A percentile compares a stretch with the other conserved stretches of the same genome.
Conservation (phyloP, 371 early-diverging fungal genomes). For the Mortierella sp. region DNA sequence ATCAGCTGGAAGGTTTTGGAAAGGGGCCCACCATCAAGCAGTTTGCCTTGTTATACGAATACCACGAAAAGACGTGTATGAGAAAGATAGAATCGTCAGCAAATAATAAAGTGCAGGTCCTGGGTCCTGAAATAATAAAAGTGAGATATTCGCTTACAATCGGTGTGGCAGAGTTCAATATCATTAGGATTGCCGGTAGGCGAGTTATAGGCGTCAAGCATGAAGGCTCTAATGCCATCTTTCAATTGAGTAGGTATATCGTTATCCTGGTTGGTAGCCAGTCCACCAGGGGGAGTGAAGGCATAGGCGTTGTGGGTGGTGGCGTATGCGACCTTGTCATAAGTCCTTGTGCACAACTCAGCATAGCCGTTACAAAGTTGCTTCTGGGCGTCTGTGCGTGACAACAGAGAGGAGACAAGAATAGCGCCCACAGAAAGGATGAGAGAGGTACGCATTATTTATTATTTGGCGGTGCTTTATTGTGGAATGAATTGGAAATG, state of each 20-base stretch:
- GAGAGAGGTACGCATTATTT: conserved; percentile 29
- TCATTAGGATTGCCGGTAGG: conserved; percentile 34
- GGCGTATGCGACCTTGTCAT: conserved; percentile 69
- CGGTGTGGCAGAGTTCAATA: conserved; percentile 78
- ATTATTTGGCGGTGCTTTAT: not conserved
- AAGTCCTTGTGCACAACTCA: conserved; percentile 72
- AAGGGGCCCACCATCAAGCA: conserved; percentile 74
- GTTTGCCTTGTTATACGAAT: conserved; percentile 10
- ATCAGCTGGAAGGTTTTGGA: conserved; percentile 63
- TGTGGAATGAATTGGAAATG: not conserved
- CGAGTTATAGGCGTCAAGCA: conserved; percentile 71
- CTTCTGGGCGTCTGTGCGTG: conserved; percentile 25
- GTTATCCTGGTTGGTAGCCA: conserved; percentile 77
- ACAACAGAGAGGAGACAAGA: conserved; percentile 12
- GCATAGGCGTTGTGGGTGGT: conserved; percentile 86
- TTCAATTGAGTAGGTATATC: conserved; percentile 71
- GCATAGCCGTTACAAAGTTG: conserved; percentile 80
- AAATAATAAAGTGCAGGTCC: not conserved
- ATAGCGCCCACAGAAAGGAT: conserved; percentile 21
- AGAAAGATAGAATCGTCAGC: not conserved
- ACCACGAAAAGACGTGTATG: not conserved
- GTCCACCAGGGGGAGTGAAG: conserved; percentile 56
- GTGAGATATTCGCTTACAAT: conserved; percentile 54
- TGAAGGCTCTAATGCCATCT: conserved; percentile 83
- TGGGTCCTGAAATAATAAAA: not conserved